Conservation (phyloP, 2,329 filamentous ascomycete genomes). For the Pseudogymnoascus pannorum region DNA sequence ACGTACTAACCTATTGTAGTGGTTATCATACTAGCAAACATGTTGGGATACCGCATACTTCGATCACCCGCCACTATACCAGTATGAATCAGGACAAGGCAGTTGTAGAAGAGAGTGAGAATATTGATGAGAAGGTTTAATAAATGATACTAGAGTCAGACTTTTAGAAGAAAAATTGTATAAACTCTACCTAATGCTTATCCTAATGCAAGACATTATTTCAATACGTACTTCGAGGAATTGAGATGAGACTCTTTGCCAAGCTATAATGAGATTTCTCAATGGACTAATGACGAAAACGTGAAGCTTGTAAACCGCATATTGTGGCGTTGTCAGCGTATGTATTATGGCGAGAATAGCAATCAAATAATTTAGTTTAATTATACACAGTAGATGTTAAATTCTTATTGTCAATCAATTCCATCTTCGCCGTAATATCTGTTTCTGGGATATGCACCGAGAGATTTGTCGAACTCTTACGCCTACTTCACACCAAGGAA, state of each 20-base stretch:
- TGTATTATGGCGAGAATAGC: neutral
- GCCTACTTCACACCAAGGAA: slow-evolving; percentile 22
- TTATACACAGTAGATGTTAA: neutral
- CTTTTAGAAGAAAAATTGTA: neutral
- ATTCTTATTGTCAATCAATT: neutral
- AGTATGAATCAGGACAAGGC: neutral
- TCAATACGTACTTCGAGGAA: neutral
- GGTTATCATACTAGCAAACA: neutral
- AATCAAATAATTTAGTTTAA: neutral
- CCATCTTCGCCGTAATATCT: neutral
- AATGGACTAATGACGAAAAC: neutral
- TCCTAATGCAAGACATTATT: neutral
- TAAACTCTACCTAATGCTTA: neutral
- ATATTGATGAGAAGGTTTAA: neutral
- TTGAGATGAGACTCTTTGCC: neutral
- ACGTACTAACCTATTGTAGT: neutral
- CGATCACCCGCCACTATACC: neutral
- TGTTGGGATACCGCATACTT: neutral
- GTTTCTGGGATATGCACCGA: neutral
- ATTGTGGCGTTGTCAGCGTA: neutral
- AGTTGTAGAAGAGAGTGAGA: neutral
- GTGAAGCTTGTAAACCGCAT: neutral
- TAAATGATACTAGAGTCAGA: neutral
- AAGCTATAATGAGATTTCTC: neutral
- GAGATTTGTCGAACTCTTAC: too few species aligned